Base-by-base conservation (phyloP, 192 early-diverging fungal species). In the Powellomyces hirtus region DNA sequence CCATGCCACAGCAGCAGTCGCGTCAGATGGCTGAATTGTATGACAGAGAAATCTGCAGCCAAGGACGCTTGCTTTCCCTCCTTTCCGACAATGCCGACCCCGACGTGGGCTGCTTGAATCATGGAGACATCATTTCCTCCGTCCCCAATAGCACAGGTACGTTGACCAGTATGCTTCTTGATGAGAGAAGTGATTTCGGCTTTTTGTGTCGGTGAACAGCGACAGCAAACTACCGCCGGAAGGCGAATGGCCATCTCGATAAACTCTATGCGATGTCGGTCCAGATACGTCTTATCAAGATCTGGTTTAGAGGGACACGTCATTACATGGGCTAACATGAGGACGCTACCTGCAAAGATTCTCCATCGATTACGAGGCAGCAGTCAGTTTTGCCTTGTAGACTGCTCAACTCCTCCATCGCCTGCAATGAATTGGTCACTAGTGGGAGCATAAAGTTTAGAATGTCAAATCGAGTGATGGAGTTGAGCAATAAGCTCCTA, bases 111-210 rank as follows among this genome's bases (percentile, higher is more conserved):
- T 0, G 92, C 89, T 72, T 95, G 93, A 64, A 98, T 98, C 96
- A 98, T 98, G 38, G 88, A 89, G 42, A 98, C 94, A 70, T 98
- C 96, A 71, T 98, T 98, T 46, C 94, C 96, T 42, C 96, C 96
- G 74, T 98, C 96, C 42, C 96, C 96, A 42, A 98, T 93, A 40
- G 91, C 92, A 59, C 90, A 85, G 31, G 92, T 90, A 0, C 92
- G 82, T 38, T 42, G 59, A 11, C 63, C 62, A 59, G 90, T 89
- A 36, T 85, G 78, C 6, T 79, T 68, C 63, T 91, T 91, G 63
- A 98, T 91, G 63, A 96, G 63, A 7, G 78, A 69, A 30, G 93
- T 92, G 42, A 98, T 88, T 16, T 92, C 93, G 8, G 96, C 94
- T 79, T 98, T 98, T 76, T 98, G 96, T 5, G 96, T 96, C 1